These are phyloP conservation scores for Ophiostoma novo-ulmi DNA, from an alignment of 2,329 filamentous ascomycete genomes.

Conservation along the genomic window DNA sequence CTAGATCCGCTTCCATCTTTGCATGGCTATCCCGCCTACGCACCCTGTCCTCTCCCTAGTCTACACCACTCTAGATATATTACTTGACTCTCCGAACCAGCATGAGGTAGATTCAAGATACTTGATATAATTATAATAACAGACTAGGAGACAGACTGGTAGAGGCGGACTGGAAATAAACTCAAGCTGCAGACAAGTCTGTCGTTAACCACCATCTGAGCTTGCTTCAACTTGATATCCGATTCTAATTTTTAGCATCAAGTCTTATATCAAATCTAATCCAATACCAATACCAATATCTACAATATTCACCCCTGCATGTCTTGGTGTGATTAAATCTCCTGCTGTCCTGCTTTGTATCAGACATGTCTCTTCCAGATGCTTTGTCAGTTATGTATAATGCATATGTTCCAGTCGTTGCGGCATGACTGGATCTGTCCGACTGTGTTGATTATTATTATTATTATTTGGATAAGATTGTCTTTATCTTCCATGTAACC, in stretches of 20 bases:
- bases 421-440: background rate
- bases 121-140: background rate
- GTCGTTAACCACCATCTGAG: background rate
- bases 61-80: background rate
- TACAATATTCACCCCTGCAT: background rate
- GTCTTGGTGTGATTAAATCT: constrained; percentile 12
- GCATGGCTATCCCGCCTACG: background rate
- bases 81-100: background rate
- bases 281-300: background rate
- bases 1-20: background rate
- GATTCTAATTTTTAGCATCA: background rate
- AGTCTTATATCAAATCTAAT: background rate
- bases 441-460: background rate
- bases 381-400: constrained; percentile 20
- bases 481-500: background rate
- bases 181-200: background rate
- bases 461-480: background rate
- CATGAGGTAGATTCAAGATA: background rate
- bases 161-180: background rate
- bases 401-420: constrained; percentile 1
- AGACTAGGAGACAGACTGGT: background rate
- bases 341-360: constrained; percentile 6
- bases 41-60: background rate
- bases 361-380: background rate
- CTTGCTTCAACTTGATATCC: background rate